Conservation (phyloP, 106 monocot genomes). For the Dendrobium huoshanense region DNA sequence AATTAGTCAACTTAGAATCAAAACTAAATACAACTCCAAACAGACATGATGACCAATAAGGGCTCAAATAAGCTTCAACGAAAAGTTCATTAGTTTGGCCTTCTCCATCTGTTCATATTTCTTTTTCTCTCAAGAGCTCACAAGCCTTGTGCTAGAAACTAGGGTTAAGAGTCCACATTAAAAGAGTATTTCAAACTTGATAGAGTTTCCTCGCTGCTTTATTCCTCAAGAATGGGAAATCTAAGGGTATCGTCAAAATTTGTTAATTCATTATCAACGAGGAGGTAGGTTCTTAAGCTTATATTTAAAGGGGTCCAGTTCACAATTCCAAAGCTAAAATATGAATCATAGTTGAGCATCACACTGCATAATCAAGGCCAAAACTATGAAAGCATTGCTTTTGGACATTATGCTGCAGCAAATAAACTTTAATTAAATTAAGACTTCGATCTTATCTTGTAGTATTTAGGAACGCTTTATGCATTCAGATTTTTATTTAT, state of each 20-base stretch:
- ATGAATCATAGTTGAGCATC: background rate
- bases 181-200: background rate
- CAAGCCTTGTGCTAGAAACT: background rate
- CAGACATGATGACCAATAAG: background rate
- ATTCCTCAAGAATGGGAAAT: background rate
- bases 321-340: background rate
- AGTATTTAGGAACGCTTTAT: too few relatives aligned
- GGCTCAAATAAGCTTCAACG: background rate
- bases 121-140: background rate
- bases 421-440: too few relatives aligned
- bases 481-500: too few relatives aligned
- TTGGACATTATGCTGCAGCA: too few relatives aligned
- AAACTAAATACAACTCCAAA: background rate
- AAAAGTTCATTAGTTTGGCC: background rate
- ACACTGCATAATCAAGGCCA: background rate
- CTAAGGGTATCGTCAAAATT: background rate
- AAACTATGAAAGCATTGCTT: background rate
- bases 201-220: background rate
- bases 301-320: too few relatives aligned
- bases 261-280: too few relatives aligned
- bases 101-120: background rate
- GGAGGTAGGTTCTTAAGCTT: too few relatives aligned
- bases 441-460: too few relatives aligned
- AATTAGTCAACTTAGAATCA: background rate
- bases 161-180: background rate